These are phyloP conservation scores for Epicoccum sorghinum DNA, from an alignment of 2,329 filamentous ascomycete species.

Conservation along the genomic window DNA sequence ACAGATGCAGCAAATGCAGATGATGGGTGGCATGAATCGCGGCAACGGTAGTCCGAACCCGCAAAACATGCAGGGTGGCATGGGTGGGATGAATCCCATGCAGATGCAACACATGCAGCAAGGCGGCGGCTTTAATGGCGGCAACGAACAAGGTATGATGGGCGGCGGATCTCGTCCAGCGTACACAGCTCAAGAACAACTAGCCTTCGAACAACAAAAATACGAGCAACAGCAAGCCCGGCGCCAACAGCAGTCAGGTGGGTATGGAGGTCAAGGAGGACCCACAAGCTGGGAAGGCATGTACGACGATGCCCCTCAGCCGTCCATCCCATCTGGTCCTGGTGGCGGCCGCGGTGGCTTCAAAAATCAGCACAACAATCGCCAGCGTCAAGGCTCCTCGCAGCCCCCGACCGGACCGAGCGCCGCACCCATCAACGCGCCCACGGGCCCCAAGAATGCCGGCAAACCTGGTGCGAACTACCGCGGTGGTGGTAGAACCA, in stretches of 20 bases:
- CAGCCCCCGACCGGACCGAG: conserved; percentile 49
- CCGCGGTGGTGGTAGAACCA: conserved; percentile 73
- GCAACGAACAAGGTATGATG: conserved; percentile 55
- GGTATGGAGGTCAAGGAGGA: conserved; percentile 61
- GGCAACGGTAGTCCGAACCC: conserved; percentile 41
- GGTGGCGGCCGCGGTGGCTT: conserved; percentile 49
- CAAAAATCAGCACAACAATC: conserved; percentile 39
- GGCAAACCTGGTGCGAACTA: conserved; percentile 92
- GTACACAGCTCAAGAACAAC: conserved; percentile 74
- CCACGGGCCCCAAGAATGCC: conserved; percentile 94
- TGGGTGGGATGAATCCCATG: conserved; percentile 70
- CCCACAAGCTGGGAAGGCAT: conserved; percentile 96
- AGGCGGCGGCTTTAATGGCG: conserved; percentile 50
- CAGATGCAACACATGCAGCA: conserved; percentile 66
- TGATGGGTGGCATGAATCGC: conserved; percentile 41
- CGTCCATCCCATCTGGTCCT: conserved; percentile 65
- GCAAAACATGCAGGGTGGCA: conserved; percentile 52
- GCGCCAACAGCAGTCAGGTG: conserved; percentile 54
- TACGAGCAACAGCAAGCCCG: conserved; percentile 72
- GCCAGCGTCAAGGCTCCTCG: conserved; percentile 46
- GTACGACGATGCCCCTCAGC: conserved; percentile 95
- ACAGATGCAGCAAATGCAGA: conserved; percentile 48
- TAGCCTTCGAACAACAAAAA: conserved; percentile 78
- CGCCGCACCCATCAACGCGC: conserved; percentile 75
- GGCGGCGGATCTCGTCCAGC: conserved; percentile 52